phyloP scores from a whole-genome alignment of 2,329 filamentous ascomycete genomes.

The Phaeophleospora eucalypticola region DNA sequence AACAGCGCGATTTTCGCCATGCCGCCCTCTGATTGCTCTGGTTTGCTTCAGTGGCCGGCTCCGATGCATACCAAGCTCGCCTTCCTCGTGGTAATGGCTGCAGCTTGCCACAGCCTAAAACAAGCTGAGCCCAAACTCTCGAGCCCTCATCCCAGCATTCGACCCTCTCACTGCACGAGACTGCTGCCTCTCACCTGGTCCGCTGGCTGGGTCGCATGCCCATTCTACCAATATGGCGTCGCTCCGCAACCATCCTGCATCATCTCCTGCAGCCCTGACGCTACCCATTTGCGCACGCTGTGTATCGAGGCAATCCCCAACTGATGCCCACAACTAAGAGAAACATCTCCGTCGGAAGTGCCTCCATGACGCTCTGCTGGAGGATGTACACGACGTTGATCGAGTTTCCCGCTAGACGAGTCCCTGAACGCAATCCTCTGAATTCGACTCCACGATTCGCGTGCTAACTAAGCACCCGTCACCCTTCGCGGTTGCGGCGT shows the following conservation, averaged over 20 bases:
- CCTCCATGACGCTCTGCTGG: no score
- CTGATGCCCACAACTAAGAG: conserved; percentile 12
- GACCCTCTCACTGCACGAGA: neutral
- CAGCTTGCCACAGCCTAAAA: no score
- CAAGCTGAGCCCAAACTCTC: no score
- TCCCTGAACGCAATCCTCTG: neutral
- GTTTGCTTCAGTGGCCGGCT: no score
- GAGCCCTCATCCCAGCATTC: neutral
- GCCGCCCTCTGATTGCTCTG: no score
- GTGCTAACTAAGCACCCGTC: no score
- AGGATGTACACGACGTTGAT: no score
- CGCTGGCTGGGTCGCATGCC: neutral
- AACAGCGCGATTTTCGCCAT: no score
- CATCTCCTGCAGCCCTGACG: neutral
- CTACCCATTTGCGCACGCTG: no score
- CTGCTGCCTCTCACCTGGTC: neutral
- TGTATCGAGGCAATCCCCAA: conserved; percentile 8
- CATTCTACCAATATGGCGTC: neutral
- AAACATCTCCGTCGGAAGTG: no score
- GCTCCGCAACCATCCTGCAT: neutral
- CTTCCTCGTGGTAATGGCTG: no score
- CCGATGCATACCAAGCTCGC: no score
- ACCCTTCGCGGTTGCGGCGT: neutral
- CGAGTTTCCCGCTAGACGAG: neutral
- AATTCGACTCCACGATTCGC: neutral